Evolutionary conservation across 2,329 filamentous ascomycete genomes (phyloP).

Genomic region (Tolypocladium sp.): DNA sequence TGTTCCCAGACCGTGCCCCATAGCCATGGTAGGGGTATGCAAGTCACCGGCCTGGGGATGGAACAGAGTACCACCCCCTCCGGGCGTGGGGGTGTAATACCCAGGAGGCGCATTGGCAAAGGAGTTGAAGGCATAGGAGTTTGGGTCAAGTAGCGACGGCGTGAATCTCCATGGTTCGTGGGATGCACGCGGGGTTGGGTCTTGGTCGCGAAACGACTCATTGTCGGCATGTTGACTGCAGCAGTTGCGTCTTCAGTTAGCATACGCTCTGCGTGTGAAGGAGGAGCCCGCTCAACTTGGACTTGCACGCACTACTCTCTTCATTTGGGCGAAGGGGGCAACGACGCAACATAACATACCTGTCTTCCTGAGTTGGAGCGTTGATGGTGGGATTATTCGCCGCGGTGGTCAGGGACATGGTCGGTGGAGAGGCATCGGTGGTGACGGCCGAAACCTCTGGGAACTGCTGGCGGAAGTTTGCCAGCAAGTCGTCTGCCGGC

Average conservation of each 20-base stretch:
- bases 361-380: conserved; percentile 12
- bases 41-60: conserved; percentile 79
- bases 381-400: conserved; percentile 13
- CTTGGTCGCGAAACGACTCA: conserved; percentile 53
- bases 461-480: conserved; percentile 74
- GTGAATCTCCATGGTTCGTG: conserved; percentile 83
- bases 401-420: conserved; percentile 25
- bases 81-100: conserved; percentile 83
- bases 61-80: conserved; percentile 70
- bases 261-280: neutral
- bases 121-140: conserved; percentile 68
- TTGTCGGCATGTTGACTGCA: conserved; percentile 14
- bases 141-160: conserved; percentile 79
- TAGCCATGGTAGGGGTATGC: conserved; percentile 68
- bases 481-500: conserved; percentile 72
- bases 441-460: conserved; percentile 57
- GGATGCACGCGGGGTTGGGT: conserved; percentile 71
- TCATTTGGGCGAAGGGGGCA: neutral
- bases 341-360: conserved; percentile 15
- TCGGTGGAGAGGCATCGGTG: conserved; percentile 32
- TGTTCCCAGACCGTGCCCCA: conserved; percentile 70
- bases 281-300: neutral
- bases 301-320: neutral
- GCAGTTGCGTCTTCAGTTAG: neutral
- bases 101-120: conserved; percentile 74